These are phyloP conservation scores for Teratosphaeria pseudoeucalypti DNA, from an alignment of 2,329 filamentous ascomycete genomes.

Conservation along the genomic window DNA sequence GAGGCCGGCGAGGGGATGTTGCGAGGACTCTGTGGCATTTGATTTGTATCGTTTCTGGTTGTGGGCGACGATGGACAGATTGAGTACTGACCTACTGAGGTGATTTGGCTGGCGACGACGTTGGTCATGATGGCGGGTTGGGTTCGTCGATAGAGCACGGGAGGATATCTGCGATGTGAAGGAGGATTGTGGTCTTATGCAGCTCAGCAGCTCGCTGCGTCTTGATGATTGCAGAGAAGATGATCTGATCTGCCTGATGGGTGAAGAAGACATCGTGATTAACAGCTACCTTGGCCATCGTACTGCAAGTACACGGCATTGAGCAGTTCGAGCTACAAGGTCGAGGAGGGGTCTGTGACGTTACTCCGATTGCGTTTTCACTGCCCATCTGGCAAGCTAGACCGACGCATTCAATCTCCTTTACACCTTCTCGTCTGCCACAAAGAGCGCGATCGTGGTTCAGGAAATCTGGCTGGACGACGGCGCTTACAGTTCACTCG, in stretches of 20 bases:
- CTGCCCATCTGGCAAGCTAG: no score
- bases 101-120: conserved; percentile 3
- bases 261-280: neutral
- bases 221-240: neutral
- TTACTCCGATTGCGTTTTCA: neutral
- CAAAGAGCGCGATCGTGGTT: no score
- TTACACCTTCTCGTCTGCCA: no score
- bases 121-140: conserved; percentile 3
- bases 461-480: neutral
- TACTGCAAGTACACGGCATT: neutral
- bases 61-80: neutral
- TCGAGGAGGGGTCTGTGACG: neutral
- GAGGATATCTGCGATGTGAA: neutral
- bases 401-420: no score
- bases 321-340: neutral
- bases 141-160: neutral
- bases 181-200: neutral
- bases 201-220: neutral
- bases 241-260: neutral
- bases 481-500: neutral
- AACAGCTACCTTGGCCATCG: neutral
- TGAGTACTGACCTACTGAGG: conserved; percentile 9
- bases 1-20: conserved; percentile 37
- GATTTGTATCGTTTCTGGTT: conserved; percentile 23
- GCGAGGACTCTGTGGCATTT: conserved; percentile 33